Evolutionary conservation across 306 rosid genomes (phyloP).

Genomic region (Adenanthera pavonina): DNA sequence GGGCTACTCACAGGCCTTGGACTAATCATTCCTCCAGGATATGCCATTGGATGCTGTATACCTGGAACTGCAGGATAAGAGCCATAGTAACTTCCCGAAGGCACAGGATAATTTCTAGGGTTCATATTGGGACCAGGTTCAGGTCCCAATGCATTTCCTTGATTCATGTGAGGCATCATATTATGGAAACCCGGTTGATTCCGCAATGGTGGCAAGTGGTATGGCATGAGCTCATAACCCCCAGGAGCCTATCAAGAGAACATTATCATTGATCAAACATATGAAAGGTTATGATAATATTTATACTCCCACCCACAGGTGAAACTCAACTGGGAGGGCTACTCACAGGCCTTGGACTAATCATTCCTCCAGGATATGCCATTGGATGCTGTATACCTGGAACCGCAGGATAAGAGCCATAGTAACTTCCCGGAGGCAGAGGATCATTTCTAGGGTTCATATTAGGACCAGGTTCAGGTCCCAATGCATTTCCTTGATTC

Average conservation of each 20-base stretch:
- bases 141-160: constrained; percentile 80
- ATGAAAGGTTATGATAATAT: background rate
- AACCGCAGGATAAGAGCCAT: constrained; percentile 80
- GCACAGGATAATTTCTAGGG: constrained; percentile 73
- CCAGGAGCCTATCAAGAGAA: constrained; percentile 76
- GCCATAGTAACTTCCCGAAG: constrained; percentile 76
- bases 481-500: constrained; percentile 86
- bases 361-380: constrained; percentile 80
- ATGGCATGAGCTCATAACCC: constrained; percentile 83
- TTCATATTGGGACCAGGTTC: constrained; percentile 71
- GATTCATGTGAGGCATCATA: constrained; percentile 82
- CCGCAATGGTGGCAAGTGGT: constrained; percentile 88
- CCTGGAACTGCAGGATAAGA: constrained; percentile 87
- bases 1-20: constrained; percentile 72
- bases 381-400: constrained; percentile 92
- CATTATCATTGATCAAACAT: constrained; percentile 32
- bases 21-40: constrained; percentile 78
- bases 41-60: constrained; percentile 86
- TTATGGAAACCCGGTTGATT: constrained; percentile 90
- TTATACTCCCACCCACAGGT: constrained; percentile 53
- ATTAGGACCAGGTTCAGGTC: constrained; percentile 71
- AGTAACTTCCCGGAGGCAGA: constrained; percentile 72
- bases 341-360: constrained; percentile 71
- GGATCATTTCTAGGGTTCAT: constrained; percentile 76
- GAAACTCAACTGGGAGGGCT: constrained; percentile 77